Base-by-base conservation (phyloP, 2,329 filamentous ascomycete genomes). In the Davidsoniella virescens region DNA sequence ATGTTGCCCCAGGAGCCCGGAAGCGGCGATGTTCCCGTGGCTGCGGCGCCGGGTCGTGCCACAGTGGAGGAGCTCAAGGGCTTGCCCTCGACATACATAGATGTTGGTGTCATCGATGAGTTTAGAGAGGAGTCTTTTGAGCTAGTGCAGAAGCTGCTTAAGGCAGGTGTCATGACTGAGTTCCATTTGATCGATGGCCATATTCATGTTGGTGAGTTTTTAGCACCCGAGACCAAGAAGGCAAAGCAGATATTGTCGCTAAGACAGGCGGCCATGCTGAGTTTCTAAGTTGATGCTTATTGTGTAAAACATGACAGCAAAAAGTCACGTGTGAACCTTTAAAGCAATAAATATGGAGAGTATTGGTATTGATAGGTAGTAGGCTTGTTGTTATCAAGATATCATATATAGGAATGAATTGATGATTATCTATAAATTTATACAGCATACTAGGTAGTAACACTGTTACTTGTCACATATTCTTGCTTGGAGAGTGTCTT, bases 141-240 rank as follows among this genome's bases (percentile, higher is more conserved):
- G 45, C 67, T 60, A 50, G 64, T 49, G 44, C 49, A 44, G n/a
- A 57, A 61, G 40, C 57, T 69, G 17, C 55, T 56, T 5, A 55
- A 58, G 52, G 63, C 58, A 6, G 59, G 60, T 2, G 57, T 66
- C 3, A 57, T 62, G 39, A 60, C 65, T 2, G 66, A 69, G 55
- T 59, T 68, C 7, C 66, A 68, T 43, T 25, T 68, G 42, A 67
- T 65, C 52, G 57, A 60, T 1, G 67, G 67, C 2, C 49, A 68
- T 37, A 63, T 63, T 4, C 67, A 70, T 54, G 50, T 25, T 4
- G 44, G 44, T 18, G 50, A 51, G 44, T 51, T 51, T 36, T 14
- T 51, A 23, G 50, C 44, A 14, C 38, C 50, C 2, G 50, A 47
- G n/a, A 51, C 44, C 10, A 12, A 38, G 5, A n/a, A 41, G 7